A percentile compares a stretch with the other conserved stretches of the same genome.
Evolutionary conservation across 352 stramenopile genomes (phyloP).

Genomic region (Phytophthora hybrid): DNA sequence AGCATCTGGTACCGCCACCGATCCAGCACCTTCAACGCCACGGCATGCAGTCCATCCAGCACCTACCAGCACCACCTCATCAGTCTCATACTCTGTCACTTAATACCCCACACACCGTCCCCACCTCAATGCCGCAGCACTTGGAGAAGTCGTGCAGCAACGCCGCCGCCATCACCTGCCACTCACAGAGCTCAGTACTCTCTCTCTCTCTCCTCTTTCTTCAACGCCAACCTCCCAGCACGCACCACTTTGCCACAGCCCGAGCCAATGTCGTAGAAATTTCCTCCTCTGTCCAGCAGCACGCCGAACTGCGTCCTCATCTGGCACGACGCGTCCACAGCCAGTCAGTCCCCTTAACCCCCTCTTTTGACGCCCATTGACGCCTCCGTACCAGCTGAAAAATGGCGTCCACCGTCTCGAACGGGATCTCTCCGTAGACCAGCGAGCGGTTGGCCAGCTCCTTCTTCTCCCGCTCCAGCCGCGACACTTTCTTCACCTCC

Average conservation of each 20-base stretch:
- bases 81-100: background rate
- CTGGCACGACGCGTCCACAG: slow-evolving; percentile 27
- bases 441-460: slow-evolving; percentile 70
- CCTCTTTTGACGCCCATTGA: background rate
- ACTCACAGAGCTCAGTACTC: background rate
- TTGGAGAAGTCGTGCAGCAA: slow-evolving; percentile 75
- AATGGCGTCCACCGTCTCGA: slow-evolving; percentile 61
- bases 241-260: slow-evolving; percentile 78
- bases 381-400: slow-evolving; percentile 55
- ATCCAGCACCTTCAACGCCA: slow-evolving; percentile 70
- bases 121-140: slow-evolving; percentile 70
- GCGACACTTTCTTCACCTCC: slow-evolving; percentile 64
- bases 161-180: slow-evolving; percentile 61
- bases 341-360: background rate
- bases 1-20: slow-evolving; percentile 75
- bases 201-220: background rate
- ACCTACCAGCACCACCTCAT: slow-evolving; percentile 23
- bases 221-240: background rate
- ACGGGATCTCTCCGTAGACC: slow-evolving; percentile 72
- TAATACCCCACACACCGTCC: too few relatives aligned
- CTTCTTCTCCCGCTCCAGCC: slow-evolving; percentile 73
- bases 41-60: slow-evolving; percentile 65
- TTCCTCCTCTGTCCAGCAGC: slow-evolving; percentile 66
- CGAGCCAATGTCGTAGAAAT: slow-evolving; percentile 78
- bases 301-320: slow-evolving; percentile 69